Conservation (phyloP, 805 yeast species). For the Brettanomyces naardenensis region DNA sequence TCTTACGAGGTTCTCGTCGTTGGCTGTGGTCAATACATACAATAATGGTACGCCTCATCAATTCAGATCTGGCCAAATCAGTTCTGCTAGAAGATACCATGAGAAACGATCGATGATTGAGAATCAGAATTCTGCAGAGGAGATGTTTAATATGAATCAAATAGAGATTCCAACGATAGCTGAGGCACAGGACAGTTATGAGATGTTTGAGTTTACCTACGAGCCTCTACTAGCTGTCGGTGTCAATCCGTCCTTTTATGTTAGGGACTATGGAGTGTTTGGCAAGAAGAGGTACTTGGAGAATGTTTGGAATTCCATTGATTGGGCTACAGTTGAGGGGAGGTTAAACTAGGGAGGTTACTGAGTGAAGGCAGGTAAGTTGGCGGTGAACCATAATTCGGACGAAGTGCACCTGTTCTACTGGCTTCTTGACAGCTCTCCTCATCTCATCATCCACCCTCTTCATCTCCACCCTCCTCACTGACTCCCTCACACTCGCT, state of each 20-base stretch:
- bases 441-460: too few relatives aligned
- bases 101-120: conserved; percentile 16
- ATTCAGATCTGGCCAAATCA: conserved; percentile 43
- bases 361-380: too few relatives aligned
- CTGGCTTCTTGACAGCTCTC: too few relatives aligned
- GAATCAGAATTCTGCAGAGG: conserved; percentile 8
- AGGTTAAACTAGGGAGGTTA: too few relatives aligned
- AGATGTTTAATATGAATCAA: conserved; percentile 9
- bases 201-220: conserved; percentile 30
- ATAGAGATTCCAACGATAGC: conserved; percentile 26
- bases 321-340: conserved; percentile 71
- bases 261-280: conserved; percentile 70
- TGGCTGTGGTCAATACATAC: conserved; percentile 76
- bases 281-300: conserved; percentile 68
- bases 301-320: conserved; percentile 67
- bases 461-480: too few relatives aligned
- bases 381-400: too few relatives aligned
- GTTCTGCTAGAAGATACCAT: conserved; percentile 28
- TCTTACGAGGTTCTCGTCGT: conserved; percentile 20
- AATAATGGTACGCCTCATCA: conserved; percentile 82
- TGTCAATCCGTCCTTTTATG: conserved; percentile 62
- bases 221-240: conserved; percentile 66
- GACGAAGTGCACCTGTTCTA: too few relatives aligned
- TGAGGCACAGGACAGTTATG: conserved; percentile 34
- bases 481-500: too few relatives aligned